Percentiles rank a stretch among this genome's conserved stretches.
phyloP scores from a whole-genome alignment of 257 asterid species.

The Datura wrightii region DNA sequence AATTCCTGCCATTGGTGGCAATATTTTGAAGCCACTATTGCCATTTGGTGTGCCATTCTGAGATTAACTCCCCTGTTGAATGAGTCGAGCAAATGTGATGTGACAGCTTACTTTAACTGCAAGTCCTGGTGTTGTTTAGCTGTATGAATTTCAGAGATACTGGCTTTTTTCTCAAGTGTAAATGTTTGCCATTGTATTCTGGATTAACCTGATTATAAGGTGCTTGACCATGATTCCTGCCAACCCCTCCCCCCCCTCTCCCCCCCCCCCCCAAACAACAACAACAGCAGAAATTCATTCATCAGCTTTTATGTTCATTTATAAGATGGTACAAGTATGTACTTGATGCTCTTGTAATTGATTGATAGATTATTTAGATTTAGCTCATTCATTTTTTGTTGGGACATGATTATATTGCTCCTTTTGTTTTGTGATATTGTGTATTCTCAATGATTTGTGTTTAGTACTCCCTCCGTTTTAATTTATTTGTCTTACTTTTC shows the following conservation, averaged over 20 bases:
- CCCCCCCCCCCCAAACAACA: no score
- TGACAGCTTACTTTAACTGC: not conserved
- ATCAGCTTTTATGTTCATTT: not conserved
- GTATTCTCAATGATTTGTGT: not conserved
- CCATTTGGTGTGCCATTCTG: not conserved
- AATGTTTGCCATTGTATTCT: not conserved
- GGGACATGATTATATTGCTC: not conserved
- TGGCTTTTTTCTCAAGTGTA: not conserved
- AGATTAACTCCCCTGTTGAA: not conserved
- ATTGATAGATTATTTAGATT: slow-evolving; percentile 4
- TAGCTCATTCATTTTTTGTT: not conserved
- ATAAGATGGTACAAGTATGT: not conserved
- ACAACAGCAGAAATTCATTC: not conserved
- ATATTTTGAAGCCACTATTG: not conserved
- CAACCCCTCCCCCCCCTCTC: no score
- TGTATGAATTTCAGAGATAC: not conserved
- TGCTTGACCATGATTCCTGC: no score
- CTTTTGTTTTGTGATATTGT: not conserved
- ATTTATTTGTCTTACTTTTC: no score
- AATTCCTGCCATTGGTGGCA: not conserved
- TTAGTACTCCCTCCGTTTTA: no score
- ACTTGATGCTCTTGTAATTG: not conserved
- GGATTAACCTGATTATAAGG: not conserved
- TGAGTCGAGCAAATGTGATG: not conserved
- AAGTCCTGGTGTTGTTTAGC: not conserved